Percentiles rank a stretch among this genome's conserved stretches.
These are phyloP conservation scores for Pyrenula aspistea DNA, from an alignment of 495 filamentous ascomycete species.

Conservation along the genomic window DNA sequence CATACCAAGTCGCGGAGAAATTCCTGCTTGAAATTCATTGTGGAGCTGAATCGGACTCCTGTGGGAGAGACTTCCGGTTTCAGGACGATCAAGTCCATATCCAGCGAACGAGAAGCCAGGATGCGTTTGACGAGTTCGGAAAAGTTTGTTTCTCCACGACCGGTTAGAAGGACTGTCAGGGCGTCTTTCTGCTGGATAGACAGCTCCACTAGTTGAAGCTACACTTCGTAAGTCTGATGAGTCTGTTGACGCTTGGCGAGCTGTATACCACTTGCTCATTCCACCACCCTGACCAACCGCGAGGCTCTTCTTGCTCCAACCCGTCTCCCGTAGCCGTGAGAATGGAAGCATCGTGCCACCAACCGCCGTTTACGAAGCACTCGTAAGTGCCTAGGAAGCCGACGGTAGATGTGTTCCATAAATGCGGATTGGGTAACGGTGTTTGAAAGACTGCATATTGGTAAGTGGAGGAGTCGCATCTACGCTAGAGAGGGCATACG, in stretches of 20 bases:
- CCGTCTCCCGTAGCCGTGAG: slow-evolving; percentile 81
- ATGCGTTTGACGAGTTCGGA: slow-evolving; percentile 74
- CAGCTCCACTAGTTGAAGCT: slow-evolving; percentile 67
- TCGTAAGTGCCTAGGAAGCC: slow-evolving; percentile 64
- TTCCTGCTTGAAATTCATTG: slow-evolving; percentile 78
- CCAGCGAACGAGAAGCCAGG: slow-evolving; percentile 58
- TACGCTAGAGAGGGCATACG: slow-evolving; percentile 42
- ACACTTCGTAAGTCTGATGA: slow-evolving; percentile 16
- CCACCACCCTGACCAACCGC: slow-evolving; percentile 93
- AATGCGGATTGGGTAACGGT: slow-evolving; percentile 74
- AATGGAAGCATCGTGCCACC: slow-evolving; percentile 91
- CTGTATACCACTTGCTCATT: slow-evolving; percentile 67
- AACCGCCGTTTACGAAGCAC: slow-evolving; percentile 74
- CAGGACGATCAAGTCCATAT: slow-evolving; percentile 81
- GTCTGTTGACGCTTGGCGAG: slow-evolving; percentile 3
- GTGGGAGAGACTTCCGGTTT: slow-evolving; percentile 77
- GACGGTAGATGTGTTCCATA: slow-evolving; percentile 73
- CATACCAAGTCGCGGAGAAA: slow-evolving; percentile 69
- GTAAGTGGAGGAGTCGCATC: no score
- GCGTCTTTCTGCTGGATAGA: slow-evolving; percentile 82
- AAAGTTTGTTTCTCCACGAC: slow-evolving; percentile 69
- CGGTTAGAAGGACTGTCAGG: slow-evolving; percentile 78
- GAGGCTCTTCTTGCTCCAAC: slow-evolving; percentile 66
- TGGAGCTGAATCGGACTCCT: slow-evolving; percentile 60
- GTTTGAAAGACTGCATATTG: slow-evolving; percentile 64